These are phyloP conservation scores for Pinus tabuliformis DNA, from an alignment of 75 land plant species.

Conservation along the genomic window DNA sequence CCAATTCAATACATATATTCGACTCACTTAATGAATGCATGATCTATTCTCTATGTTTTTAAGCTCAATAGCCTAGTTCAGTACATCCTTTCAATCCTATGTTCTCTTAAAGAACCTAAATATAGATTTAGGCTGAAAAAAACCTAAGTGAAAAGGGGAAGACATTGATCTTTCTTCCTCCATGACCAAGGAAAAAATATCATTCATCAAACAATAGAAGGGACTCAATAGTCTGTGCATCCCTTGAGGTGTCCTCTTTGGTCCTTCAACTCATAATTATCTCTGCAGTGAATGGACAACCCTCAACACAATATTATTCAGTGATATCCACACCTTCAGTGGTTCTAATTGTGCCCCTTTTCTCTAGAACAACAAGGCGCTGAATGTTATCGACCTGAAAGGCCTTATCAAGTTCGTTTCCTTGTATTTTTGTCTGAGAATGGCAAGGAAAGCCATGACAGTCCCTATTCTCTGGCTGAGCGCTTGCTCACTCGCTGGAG, in stretches of 20 bases:
- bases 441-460: slow-evolving; percentile 64
- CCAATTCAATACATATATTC: too few relatives aligned
- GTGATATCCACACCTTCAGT: slow-evolving; percentile 36
- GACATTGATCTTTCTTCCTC: slow-evolving; percentile 19
- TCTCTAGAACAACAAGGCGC: slow-evolving; percentile 35
- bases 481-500: too few relatives aligned
- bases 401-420: slow-evolving; percentile 24
- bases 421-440: slow-evolving; percentile 27
- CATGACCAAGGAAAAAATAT: slow-evolving; percentile 33
- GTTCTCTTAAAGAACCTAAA: slow-evolving; percentile 15
- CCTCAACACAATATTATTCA: slow-evolving; percentile 36
- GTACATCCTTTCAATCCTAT: slow-evolving; percentile 8
- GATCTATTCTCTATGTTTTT: background rate
- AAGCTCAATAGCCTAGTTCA: slow-evolving; percentile 4
- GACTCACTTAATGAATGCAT: too few relatives aligned
- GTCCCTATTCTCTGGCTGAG: too few relatives aligned
- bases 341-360: slow-evolving; percentile 43
- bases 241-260: slow-evolving; percentile 34
- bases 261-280: slow-evolving; percentile 33
- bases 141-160: background rate
- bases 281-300: slow-evolving; percentile 51
- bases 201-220: slow-evolving; percentile 21
- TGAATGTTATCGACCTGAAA: slow-evolving; percentile 41
- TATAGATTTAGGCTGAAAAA: background rate
- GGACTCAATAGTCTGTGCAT: slow-evolving; percentile 50